Conservation (phyloP, 345 rosid genomes). For the Streptanthus diversifolius region DNA sequence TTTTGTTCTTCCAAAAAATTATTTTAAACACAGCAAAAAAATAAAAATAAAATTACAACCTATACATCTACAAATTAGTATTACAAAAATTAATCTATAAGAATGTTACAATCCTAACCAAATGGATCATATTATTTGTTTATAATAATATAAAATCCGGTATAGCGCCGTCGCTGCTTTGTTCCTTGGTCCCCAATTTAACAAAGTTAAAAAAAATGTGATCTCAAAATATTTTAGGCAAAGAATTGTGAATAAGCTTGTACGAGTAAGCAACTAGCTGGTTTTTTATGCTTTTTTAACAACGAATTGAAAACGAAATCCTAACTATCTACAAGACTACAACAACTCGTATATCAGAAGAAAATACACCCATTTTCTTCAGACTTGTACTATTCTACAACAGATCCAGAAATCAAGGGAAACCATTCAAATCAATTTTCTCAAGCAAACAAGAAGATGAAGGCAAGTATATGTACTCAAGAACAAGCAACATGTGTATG, state of each 20-base stretch:
- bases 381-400: not conserved
- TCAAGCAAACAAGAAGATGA: slow-evolving; percentile 20
- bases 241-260: not conserved
- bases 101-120: not conserved
- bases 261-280: slow-evolving; percentile 6
- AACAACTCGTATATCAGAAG: not conserved
- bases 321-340: slow-evolving; percentile 14
- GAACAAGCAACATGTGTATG: not conserved
- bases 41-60: not conserved
- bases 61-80: not conserved
- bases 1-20: too few species aligned
- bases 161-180: not conserved
- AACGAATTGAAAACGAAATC: slow-evolving; percentile 21
- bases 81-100: not conserved
- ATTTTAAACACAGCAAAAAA: not conserved
- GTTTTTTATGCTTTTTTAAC: not conserved
- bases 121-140: not conserved
- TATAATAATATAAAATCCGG: not conserved
- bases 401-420: not conserved
- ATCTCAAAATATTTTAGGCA: not conserved
- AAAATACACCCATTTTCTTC: not conserved
- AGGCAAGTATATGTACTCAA: slow-evolving; percentile 12
- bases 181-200: not conserved
- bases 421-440: not conserved
- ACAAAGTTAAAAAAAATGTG: not conserved